Conservation (phyloP, 164 flowering plant species). For the Magnolia officinalis region DNA sequence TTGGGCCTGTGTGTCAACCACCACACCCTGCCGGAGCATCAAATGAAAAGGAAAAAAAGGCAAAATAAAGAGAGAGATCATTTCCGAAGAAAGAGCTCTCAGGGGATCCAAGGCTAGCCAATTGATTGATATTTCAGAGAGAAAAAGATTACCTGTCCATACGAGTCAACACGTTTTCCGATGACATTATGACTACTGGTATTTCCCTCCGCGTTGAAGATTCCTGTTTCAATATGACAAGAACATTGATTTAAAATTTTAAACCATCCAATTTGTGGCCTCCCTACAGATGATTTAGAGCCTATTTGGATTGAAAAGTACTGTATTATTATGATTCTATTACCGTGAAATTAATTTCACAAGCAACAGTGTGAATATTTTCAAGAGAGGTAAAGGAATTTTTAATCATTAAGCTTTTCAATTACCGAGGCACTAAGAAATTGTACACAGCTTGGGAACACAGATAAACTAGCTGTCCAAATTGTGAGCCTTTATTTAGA, state of each 20-base stretch:
- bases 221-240: slow-evolving; percentile 18
- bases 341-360: no score
- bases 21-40: no score
- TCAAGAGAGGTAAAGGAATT: no score
- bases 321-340: no score
- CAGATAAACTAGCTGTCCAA: no score
- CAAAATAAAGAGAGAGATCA: neutral
- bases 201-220: slow-evolving; percentile 36
- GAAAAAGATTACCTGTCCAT: slow-evolving; percentile 26
- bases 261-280: neutral
- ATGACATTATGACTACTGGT: slow-evolving; percentile 44
- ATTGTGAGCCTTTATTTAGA: no score
- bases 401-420: no score
- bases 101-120: neutral
- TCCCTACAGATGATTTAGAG: neutral
- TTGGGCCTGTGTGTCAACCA: no score
- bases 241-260: neutral
- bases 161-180: slow-evolving; percentile 36
- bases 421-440: no score
- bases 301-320: neutral
- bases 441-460: no score
- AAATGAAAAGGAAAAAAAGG: no score
- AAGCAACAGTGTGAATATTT: no score
- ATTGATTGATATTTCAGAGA: neutral
- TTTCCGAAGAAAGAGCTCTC: neutral